Conservation (phyloP, 1,284 basidiomycete genomes). For the Ustilago xerochloae region DNA sequence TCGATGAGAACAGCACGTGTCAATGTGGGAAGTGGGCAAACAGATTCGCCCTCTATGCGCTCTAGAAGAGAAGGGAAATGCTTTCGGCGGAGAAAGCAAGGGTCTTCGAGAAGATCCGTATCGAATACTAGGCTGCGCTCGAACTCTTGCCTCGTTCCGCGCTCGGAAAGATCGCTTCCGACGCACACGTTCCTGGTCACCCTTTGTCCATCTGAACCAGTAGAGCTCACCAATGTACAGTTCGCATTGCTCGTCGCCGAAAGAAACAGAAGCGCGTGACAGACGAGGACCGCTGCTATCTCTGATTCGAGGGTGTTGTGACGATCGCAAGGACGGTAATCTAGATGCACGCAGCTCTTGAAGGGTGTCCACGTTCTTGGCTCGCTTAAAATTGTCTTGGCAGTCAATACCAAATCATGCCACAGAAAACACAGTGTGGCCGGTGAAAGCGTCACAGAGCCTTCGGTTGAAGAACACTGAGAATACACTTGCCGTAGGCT, state of each 20-base stretch:
- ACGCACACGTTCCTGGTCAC: slow-evolving; percentile 21
- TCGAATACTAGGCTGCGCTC: neutral
- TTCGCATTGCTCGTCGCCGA: neutral
- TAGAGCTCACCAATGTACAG: neutral
- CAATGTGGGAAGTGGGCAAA: too few relatives aligned
- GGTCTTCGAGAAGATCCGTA: neutral
- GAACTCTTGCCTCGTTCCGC: slow-evolving; percentile 7
- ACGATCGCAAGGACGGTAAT: neutral
- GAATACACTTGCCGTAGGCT: neutral
- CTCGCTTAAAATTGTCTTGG: slow-evolving; percentile 29
- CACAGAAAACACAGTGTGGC: neutral
- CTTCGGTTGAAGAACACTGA: neutral
- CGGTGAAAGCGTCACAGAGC: neutral
- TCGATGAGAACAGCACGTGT: neutral
- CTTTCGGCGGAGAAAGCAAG: neutral
- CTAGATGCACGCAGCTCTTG: slow-evolving; percentile 2
- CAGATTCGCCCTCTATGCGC: neutral
- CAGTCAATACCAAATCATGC: neutral
- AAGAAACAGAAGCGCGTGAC: neutral
- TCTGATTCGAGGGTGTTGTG: too few relatives aligned
- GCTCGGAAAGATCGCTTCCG: neutral
- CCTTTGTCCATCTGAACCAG: neutral
- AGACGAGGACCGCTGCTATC: too few relatives aligned
- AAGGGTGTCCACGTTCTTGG: slow-evolving; percentile 39
- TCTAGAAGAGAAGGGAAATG: neutral